Percentiles rank a stretch among this genome's conserved stretches.
Evolutionary conservation across 2,329 filamentous ascomycete species (phyloP).

Genomic region (Penicillium palitans): DNA sequence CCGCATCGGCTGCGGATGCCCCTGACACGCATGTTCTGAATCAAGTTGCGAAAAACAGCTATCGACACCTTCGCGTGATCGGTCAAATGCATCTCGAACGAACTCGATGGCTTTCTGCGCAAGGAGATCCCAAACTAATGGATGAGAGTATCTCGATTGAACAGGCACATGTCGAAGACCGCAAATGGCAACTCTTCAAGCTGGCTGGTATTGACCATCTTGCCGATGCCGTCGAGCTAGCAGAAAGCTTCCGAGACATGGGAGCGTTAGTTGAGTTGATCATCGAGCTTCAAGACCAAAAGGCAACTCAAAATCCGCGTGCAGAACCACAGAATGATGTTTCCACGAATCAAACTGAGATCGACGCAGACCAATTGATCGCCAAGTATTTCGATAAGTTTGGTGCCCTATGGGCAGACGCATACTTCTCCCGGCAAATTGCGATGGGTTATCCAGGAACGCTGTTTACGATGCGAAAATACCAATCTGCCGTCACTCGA

Average conservation of each 20-base stretch:
- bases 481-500: constrained; percentile 70
- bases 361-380: constrained; percentile 41
- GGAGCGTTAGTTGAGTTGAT: constrained; percentile 58
- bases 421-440: constrained; percentile 78
- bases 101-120: constrained; percentile 57
- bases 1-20: constrained; percentile 32
- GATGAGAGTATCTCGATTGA: constrained; percentile 52
- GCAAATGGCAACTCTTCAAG: constrained; percentile 50
- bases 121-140: constrained; percentile 50
- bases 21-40: constrained; percentile 40
- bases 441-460: constrained; percentile 64
- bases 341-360: constrained; percentile 27
- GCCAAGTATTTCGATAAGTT: constrained; percentile 53
- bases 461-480: constrained; percentile 68
- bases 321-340: constrained; percentile 13
- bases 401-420: constrained; percentile 57
- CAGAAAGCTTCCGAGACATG: constrained; percentile 65
- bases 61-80: constrained; percentile 57
- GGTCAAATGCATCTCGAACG: constrained; percentile 62
- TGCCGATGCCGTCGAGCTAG: constrained; percentile 60
- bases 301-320: constrained; percentile 26
- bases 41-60: constrained; percentile 54
- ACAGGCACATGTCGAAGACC: constrained; percentile 42
- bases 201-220: constrained; percentile 55
- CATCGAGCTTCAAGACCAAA: constrained; percentile 44